Evolutionary conservation across 1,284 basidiomycete species (phyloP).

Genomic region (Meira miltonrushii): DNA sequence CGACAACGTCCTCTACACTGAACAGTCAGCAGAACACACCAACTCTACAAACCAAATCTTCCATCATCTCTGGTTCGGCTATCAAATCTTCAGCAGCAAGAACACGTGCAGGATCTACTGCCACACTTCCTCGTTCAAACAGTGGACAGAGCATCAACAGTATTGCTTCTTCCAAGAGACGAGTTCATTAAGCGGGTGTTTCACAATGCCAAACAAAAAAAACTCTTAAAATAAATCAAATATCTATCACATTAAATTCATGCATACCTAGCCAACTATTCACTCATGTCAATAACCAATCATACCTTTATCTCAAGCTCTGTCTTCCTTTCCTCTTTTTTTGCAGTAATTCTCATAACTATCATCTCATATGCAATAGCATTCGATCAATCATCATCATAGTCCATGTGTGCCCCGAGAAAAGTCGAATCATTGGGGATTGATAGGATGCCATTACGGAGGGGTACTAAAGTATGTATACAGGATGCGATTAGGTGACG

Average conservation of each 20-base stretch:
- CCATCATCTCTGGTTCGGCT: background rate
- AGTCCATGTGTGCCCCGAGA: background rate
- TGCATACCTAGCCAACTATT: background rate
- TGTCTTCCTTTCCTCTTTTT: background rate
- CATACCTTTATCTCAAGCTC: background rate
- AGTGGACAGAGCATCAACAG: conserved; percentile 6
- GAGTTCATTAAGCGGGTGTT: no score
- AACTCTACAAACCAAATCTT: no score
- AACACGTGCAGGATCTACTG: background rate
- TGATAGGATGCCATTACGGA: background rate
- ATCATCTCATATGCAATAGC: conserved; percentile 1
- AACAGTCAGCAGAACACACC: no score
- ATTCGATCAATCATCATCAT: background rate
- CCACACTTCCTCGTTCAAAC: background rate
- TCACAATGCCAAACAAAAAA: no score
- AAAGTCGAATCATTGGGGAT: background rate
- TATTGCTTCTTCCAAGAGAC: background rate
- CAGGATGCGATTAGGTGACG: background rate
- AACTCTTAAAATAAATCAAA: no score
- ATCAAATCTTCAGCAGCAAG: background rate
- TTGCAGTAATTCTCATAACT: background rate
- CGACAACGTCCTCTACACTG: background rate
- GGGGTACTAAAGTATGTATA: background rate
- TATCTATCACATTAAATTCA: no score
- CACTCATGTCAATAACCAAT: background rate